phyloP scores from a whole-genome alignment of 2,329 filamentous ascomycete genomes.

The Colletotrichum eleusines region DNA sequence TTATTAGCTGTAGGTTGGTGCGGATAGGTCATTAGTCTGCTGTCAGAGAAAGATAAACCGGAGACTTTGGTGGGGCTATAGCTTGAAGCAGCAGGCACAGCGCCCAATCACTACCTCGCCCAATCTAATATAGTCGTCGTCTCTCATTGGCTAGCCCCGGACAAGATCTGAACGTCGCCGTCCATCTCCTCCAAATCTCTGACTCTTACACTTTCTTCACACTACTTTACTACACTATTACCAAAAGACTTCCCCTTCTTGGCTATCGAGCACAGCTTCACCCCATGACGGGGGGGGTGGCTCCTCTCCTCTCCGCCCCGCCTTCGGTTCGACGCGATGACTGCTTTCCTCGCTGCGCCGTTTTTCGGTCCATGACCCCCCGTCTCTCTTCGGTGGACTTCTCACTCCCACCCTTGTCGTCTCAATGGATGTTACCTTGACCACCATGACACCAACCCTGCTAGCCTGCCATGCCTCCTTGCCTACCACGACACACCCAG shows the following conservation, averaged over 20 bases:
- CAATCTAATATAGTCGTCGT: slow-evolving; percentile 19
- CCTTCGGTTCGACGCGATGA: slow-evolving; percentile 24
- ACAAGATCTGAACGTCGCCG: background rate
- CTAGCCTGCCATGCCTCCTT: slow-evolving; percentile 18
- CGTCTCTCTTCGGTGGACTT: slow-evolving; percentile 36
- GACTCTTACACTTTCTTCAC: slow-evolving; percentile 17
- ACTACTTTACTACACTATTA: too few species aligned
- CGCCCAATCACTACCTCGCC: slow-evolving; percentile 19
- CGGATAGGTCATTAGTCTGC: background rate
- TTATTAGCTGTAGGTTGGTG: too few species aligned
- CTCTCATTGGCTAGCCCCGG: slow-evolving; percentile 21
- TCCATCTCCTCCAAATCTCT: slow-evolving; percentile 14
- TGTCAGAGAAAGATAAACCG: slow-evolving; percentile 10
- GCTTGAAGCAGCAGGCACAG: background rate
- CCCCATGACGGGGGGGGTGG: background rate
- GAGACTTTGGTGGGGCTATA: slow-evolving; percentile 8
- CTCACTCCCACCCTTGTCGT: slow-evolving; percentile 1
- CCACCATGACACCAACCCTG: slow-evolving; percentile 31
- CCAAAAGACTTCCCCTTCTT: background rate
- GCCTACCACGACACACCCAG: slow-evolving; percentile 17
- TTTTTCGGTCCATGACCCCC: slow-evolving; percentile 30
- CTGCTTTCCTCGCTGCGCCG: slow-evolving; percentile 31
- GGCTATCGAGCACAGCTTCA: background rate
- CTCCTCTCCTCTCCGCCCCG: slow-evolving; percentile 34
- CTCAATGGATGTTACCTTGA: slow-evolving; percentile 14